A percentile compares a stretch with the other conserved stretches of the same genome.
phyloP scores from a whole-genome alignment of 2,329 filamentous ascomycete genomes.

The Diplodia scrobiculata region DNA sequence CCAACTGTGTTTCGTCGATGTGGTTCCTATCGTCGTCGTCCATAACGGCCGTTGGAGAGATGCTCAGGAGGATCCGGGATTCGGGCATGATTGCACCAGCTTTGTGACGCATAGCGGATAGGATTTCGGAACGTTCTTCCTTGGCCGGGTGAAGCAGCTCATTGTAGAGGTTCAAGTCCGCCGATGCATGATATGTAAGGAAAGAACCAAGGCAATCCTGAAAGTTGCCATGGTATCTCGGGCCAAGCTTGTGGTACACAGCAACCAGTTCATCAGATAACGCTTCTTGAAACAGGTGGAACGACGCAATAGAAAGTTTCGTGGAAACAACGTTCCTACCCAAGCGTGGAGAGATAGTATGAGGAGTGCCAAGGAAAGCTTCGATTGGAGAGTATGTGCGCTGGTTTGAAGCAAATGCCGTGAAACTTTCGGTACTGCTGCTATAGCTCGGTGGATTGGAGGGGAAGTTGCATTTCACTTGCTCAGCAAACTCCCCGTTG shows the following conservation, averaged over 20 bases:
- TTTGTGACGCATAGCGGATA: slow-evolving; percentile 82
- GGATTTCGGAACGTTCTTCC: slow-evolving; percentile 87
- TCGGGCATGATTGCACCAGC: slow-evolving; percentile 82
- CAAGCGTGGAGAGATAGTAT: slow-evolving; percentile 75
- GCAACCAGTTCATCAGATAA: slow-evolving; percentile 89
- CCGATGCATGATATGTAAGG: slow-evolving; percentile 93
- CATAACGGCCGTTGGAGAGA: slow-evolving; percentile 77
- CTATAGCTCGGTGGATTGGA: slow-evolving; percentile 68
- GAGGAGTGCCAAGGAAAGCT: slow-evolving; percentile 89
- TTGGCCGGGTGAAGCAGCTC: slow-evolving; percentile 87
- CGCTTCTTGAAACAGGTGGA: slow-evolving; percentile 82
- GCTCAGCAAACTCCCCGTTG: slow-evolving; percentile 90
- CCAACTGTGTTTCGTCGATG: slow-evolving; percentile 70
- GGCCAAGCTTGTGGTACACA: slow-evolving; percentile 86
- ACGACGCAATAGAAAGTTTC: slow-evolving; percentile 85
- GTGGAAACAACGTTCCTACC: slow-evolving; percentile 74
- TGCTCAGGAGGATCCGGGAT: slow-evolving; percentile 76
- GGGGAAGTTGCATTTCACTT: slow-evolving; percentile 86
- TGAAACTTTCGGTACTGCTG: slow-evolving; percentile 67
- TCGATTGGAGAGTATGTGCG: slow-evolving; percentile 71
- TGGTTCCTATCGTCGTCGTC: slow-evolving; percentile 76
- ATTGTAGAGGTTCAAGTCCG: slow-evolving; percentile 84
- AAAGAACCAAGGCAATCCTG: slow-evolving; percentile 95
- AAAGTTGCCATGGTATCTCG: slow-evolving; percentile 91
- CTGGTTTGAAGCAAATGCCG: slow-evolving; percentile 62